Evolutionary conservation across 768 basidiomycete genomes (phyloP).

Genomic region (Pleurotus citrinopileatus): DNA sequence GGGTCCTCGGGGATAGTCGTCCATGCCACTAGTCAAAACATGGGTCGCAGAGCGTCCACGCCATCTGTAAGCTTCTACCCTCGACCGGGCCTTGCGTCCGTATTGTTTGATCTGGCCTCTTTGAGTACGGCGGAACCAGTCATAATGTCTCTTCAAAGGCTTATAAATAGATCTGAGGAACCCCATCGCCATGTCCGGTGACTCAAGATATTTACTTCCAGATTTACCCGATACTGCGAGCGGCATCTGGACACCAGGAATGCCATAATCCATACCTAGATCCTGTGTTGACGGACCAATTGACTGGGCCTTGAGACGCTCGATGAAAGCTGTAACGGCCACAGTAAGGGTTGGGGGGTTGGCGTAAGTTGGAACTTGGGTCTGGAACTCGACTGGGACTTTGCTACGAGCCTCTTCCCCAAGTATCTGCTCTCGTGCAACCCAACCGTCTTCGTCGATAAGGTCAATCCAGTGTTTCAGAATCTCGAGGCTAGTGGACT

Average conservation of each 20-base stretch:
- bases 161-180: slow-evolving; percentile 82
- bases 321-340: slow-evolving; percentile 89
- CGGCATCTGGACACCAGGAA: slow-evolving; percentile 51
- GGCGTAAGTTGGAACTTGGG: slow-evolving; percentile 90
- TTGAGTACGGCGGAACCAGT: slow-evolving; percentile 95
- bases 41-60: slow-evolving; percentile 83
- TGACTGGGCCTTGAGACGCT: slow-evolving; percentile 53
- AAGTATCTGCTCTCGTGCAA: slow-evolving; percentile 93
- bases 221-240: slow-evolving; percentile 26
- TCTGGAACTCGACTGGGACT: slow-evolving; percentile 87
- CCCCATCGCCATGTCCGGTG: slow-evolving; percentile 56
- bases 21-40: slow-evolving; percentile 93
- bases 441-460: slow-evolving; percentile 94
- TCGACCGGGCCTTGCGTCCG: slow-evolving; percentile 76
- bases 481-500: slow-evolving; percentile 69
- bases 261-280: slow-evolving; percentile 62
- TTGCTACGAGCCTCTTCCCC: slow-evolving; percentile 96
- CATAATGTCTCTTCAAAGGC: slow-evolving; percentile 86
- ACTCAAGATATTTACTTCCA: slow-evolving; percentile 47
- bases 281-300: slow-evolving; percentile 53
- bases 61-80: slow-evolving; percentile 92
- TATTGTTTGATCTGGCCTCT: slow-evolving; percentile 93
- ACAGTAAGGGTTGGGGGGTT: slow-evolving; percentile 95
- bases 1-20: slow-evolving; percentile 91
- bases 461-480: slow-evolving; percentile 86